These are phyloP conservation scores for Lactarius akahatsu DNA, from an alignment of 768 basidiomycete species.

Conservation along the genomic window DNA sequence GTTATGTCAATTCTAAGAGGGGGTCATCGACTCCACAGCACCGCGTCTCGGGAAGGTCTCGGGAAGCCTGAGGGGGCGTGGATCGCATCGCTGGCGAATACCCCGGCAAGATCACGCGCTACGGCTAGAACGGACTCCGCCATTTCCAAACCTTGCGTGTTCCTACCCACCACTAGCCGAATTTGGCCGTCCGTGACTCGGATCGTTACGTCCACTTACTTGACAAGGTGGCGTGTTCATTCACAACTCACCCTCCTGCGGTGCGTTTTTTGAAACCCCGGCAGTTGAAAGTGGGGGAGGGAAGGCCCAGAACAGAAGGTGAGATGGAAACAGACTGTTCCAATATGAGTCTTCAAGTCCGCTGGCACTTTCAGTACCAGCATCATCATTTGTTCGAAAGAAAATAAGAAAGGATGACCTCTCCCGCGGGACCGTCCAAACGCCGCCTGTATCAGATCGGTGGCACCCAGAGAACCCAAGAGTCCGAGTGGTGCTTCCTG, in stretches of 20 bases:
- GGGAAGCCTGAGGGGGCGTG: conserved; percentile 6
- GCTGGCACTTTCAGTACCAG: conserved; percentile 19
- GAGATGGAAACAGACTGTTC: conserved; percentile 13
- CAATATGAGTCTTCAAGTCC: conserved; percentile 27
- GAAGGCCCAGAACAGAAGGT: conserved; percentile 21
- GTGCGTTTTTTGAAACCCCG: conserved; percentile 24
- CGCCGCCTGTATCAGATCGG: conserved; percentile 27
- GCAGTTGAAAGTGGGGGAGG: conserved; percentile 15
- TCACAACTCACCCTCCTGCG: neutral
- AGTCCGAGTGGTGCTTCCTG: conserved; percentile 23
- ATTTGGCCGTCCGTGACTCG: conserved; percentile 26
- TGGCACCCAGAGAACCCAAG: conserved; percentile 25
- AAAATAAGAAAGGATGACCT: conserved; percentile 8
- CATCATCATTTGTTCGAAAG: conserved; percentile 24
- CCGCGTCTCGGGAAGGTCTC: conserved; percentile 12
- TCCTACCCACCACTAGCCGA: conserved; percentile 24
- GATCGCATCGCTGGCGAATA: conserved; percentile 24
- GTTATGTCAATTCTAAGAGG: conserved; percentile 27
- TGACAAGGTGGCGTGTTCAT: conserved; percentile 25
- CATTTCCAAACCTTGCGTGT: conserved; percentile 24
- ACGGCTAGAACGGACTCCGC: conserved; percentile 26
- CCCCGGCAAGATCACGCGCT: conserved; percentile 25
- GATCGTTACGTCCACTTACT: conserved; percentile 26
- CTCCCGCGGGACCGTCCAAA: conserved; percentile 28
- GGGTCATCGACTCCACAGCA: conserved; percentile 21